These are phyloP conservation scores for Solanum gandarillasii DNA, from an alignment of 257 asterid genomes.

Conservation along the genomic window DNA sequence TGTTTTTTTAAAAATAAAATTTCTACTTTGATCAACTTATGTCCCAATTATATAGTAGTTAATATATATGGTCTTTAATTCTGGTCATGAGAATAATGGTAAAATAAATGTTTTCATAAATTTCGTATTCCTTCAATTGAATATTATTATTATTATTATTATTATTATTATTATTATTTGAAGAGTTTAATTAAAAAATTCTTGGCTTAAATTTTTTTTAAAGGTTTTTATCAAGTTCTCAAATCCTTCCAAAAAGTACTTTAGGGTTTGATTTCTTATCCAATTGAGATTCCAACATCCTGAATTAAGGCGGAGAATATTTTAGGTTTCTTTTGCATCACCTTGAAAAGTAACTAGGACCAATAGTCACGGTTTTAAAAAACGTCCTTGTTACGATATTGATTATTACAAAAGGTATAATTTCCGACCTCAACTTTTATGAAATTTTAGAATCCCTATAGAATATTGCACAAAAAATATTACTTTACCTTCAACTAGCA, in stretches of 20 bases:
- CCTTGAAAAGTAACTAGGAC: neutral
- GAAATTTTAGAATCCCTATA: neutral
- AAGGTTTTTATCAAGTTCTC: too few relatives aligned
- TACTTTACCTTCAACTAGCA: neutral
- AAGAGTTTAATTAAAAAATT: neutral
- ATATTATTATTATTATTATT: too few relatives aligned
- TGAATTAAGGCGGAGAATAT: neutral
- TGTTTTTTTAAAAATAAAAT: neutral
- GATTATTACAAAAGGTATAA: neutral
- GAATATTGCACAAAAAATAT: rapidly evolving
- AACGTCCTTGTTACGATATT: neutral
- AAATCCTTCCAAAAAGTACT: neutral
- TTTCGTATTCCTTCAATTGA: neutral
- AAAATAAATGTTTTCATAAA: neutral
- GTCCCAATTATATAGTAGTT: neutral
- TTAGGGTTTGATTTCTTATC: neutral
- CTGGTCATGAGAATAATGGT: neutral
- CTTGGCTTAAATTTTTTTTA: neutral
- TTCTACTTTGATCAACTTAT: neutral
- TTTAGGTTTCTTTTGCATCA: neutral
- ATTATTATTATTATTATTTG: too few relatives aligned
- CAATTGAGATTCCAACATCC: neutral
- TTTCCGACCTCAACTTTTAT: neutral
- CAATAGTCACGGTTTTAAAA: neutral
- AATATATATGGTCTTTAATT: neutral